Conservation (phyloP, 768 basidiomycete species). For the Cystobasidiopsis lactophilus region DNA sequence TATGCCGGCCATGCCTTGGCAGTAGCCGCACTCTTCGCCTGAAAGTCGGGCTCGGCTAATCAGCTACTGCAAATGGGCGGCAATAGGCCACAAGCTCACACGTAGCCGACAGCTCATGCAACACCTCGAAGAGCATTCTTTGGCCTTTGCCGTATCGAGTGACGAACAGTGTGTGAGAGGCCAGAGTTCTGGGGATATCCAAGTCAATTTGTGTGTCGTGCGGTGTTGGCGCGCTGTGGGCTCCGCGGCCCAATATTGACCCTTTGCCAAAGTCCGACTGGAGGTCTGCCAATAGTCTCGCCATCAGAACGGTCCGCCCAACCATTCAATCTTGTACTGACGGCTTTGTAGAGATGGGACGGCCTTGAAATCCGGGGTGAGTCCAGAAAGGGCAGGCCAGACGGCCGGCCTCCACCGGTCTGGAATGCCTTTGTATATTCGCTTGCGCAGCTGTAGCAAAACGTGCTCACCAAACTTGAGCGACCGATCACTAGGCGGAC, state of each 20-base stretch:
- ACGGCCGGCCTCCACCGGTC: constrained; percentile 85
- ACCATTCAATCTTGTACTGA: too few species aligned
- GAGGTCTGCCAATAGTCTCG: too few species aligned
- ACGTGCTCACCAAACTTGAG: too few species aligned
- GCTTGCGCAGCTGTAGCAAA: constrained; percentile 30
- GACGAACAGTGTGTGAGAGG: constrained; percentile 77
- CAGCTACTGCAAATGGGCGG: constrained; percentile 45
- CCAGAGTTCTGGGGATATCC: constrained; percentile 89
- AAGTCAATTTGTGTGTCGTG: constrained; percentile 92
- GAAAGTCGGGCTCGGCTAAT: constrained; percentile 51
- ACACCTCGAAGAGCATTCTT: constrained; percentile 79
- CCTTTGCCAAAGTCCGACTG: too few species aligned
- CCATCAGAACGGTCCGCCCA: too few species aligned
- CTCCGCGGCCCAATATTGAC: too few species aligned
- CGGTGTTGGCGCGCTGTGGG: constrained; percentile 5
- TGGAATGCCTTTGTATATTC: constrained; percentile 87
- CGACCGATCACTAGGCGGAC: too few species aligned
- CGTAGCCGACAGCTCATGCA: constrained; percentile 49
- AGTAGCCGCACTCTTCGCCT: constrained; percentile 78
- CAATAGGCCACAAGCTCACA: constrained; percentile 78
- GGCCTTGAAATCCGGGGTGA: background rate
- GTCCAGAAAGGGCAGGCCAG: constrained; percentile 32
- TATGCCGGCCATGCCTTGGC: constrained; percentile 66
- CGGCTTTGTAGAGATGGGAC: too few species aligned
- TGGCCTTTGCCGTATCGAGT: constrained; percentile 93